Base-by-base conservation (phyloP, 2,329 filamentous ascomycete genomes). In the Plectosphaerella cucumerina region DNA sequence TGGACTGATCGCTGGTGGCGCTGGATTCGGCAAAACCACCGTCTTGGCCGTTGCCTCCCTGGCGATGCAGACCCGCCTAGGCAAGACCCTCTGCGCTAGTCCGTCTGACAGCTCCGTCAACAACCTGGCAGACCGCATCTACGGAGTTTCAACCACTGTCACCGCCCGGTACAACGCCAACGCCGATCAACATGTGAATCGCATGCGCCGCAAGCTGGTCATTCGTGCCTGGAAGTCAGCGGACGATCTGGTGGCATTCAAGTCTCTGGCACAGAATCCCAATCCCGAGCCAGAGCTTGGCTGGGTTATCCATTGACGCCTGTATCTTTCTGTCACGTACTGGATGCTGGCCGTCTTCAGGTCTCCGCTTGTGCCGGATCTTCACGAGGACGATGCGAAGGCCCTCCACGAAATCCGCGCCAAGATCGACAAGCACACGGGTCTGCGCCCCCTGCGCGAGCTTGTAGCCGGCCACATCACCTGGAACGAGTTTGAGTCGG, bases 1-100 rank as follows among this genome's bases (percentile, higher is more conserved):
- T 11, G 34, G 34, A 4, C 5, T 37, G 6, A 37, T 37, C 12
- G 14, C 12, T 5, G 34, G 6, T 5, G 34, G 46, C 0, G 44
- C 57, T 12, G 57, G 57, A 0, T 56, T 53, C 9, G 59, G 57
- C 1, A 61, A 60, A 17, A 60, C 59, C 0, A 42, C 53, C 0
- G 12, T 37, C 23, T 10, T 53, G 0, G 53, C 56, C 14, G 50
- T 47, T 0, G 47, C 34, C 1, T 14, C 56, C 0, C 26, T 62
- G 0, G 52, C 52, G 0, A 56, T 61, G 44, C n/a, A 48, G 0
- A 47, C 31, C 12, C 54, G 20, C 1, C 14, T 60, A 2, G 56
- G 53, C 1, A 14, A 26, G 1, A 34, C 59, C 8, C 53, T 49
- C n/a, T 50, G 50, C 23, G 51, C 48, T 15, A 58, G 45, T 2